phyloP scores from a whole-genome alignment of 2,329 filamentous ascomycete genomes.

The Orbilia blumenaviensis region DNA sequence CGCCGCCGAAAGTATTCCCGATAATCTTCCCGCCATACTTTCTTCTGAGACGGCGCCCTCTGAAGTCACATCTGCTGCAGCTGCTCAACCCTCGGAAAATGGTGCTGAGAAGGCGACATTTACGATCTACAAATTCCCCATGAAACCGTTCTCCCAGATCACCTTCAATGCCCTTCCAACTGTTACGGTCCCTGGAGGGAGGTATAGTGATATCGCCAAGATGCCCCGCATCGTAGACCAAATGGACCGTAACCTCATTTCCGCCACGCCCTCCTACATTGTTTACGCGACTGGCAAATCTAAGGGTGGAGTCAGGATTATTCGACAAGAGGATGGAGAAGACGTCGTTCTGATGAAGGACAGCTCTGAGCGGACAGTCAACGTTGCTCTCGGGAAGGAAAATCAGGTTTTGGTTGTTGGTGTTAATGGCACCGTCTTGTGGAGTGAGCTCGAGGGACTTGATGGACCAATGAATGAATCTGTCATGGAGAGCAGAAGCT shows the following conservation, averaged over 20 bases:
- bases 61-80: slow-evolving; percentile 27
- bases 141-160: slow-evolving; percentile 95
- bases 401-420: slow-evolving; percentile 89
- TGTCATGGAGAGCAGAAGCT: slow-evolving; percentile 82
- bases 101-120: slow-evolving; percentile 70
- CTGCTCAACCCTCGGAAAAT: slow-evolving; percentile 58
- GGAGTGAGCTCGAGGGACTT: slow-evolving; percentile 66
- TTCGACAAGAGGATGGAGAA: slow-evolving; percentile 90
- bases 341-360: slow-evolving; percentile 92
- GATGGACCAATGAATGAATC: slow-evolving; percentile 71
- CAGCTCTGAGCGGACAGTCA: slow-evolving; percentile 93
- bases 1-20: slow-evolving; percentile 5
- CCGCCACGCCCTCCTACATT: slow-evolving; percentile 89
- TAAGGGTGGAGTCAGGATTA: slow-evolving; percentile 83
- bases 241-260: slow-evolving; percentile 90
- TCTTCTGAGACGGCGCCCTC: slow-evolving; percentile 23
- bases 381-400: slow-evolving; percentile 72
- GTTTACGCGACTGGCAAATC: slow-evolving; percentile 93
- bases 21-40: slow-evolving; percentile 24
- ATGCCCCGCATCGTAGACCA: slow-evolving; percentile 98
- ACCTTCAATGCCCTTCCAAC: slow-evolving; percentile 70
- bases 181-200: slow-evolving; percentile 73
- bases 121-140: slow-evolving; percentile 91
- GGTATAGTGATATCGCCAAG: slow-evolving; percentile 89
- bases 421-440: slow-evolving; percentile 96